Base-by-base conservation (phyloP, 176 grass and related monocot genomes). In the Avena sativa region DNA sequence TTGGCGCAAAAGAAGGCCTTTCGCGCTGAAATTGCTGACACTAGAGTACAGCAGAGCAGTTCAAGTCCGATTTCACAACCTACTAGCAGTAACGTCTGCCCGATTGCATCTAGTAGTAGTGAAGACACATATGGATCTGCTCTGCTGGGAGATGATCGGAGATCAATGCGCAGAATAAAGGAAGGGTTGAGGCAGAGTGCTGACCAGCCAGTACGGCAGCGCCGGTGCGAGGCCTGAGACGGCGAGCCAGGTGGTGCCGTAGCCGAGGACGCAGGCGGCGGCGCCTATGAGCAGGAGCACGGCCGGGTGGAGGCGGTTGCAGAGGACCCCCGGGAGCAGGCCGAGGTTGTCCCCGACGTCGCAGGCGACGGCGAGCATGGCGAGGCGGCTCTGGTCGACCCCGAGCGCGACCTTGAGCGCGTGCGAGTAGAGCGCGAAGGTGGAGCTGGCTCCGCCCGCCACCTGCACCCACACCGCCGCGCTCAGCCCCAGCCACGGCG, bases 371-470 rank as follows among this genome's bases (percentile, higher is more conserved):
- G 81, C 96, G 49, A 98, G 92, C 44, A 98, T 75, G 30, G 89
- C 88, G 82, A 98, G 93, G 78, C 91, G 93, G 84, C 94, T 77
- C 90, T 98, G 96, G 82, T 78, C 90, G 52, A 80, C 74, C 10
- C 87, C 92, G 15, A 98, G 86, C 12, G 83, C 59, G 15, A 70
- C 32, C 87, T 98, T 98, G 86, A 98, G 93, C 47, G 82, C 81
- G 88, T 92, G 96, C n/a, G 96, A 96, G 84, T 98, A 98, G 79
- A 98, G 92, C 16, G 96, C 93, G 85, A 98, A 98, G 9, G 86
- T 92, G 79, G 94, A 95, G 68, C 70, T 89, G 25, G 79, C 64
- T 13, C 96, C 93, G 4, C 90, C 96, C 10, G 90, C 88, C 71
- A 98, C 89, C 86, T 98, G 93, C 69, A 98, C 79, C 93, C 93